A percentile compares a stretch with the other conserved stretches of the same genome.
phyloP scores from a whole-genome alignment of 495 filamentous ascomycete genomes.

The Aspergillus sparsus region DNA sequence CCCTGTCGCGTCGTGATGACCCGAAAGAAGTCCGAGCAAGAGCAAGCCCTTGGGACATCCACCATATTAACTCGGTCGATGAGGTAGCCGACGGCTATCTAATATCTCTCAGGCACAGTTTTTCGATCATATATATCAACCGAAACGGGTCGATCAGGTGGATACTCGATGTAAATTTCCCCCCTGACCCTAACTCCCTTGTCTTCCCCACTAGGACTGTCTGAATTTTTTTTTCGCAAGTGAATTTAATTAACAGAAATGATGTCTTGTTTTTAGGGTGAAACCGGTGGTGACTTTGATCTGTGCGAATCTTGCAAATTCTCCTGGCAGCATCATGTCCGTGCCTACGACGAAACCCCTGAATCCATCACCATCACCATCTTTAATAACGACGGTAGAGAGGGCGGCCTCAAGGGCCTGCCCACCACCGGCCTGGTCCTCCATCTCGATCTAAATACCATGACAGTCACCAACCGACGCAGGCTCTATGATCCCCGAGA shows the following conservation, averaged over 20 bases:
- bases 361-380: constrained; percentile 33
- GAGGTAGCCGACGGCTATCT: constrained; percentile 54
- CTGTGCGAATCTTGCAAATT: constrained; percentile 35
- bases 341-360: constrained; percentile 33
- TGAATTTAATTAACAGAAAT: constrained; percentile 14
- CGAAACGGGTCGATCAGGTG: neutral
- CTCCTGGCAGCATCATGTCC: constrained; percentile 54
- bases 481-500: constrained; percentile 36
- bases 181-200: neutral
- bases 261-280: neutral
- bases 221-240: constrained; percentile 14
- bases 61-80: constrained; percentile 61
- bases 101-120: constrained; percentile 51
- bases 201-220: neutral
- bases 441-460: constrained; percentile 33
- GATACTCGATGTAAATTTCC: neutral
- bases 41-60: constrained; percentile 46
- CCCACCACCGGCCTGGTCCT: constrained; percentile 11
- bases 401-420: constrained; percentile 4
- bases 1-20: constrained; percentile 17
- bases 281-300: constrained; percentile 12
- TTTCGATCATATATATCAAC: neutral
- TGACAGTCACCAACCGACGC: constrained; percentile 28
- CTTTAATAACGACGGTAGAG: constrained; percentile 46
- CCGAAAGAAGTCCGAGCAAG: neutral